Evolutionary conservation across 257 asterid species (phyloP).

Genomic region (Nicotiana attenuata): DNA sequence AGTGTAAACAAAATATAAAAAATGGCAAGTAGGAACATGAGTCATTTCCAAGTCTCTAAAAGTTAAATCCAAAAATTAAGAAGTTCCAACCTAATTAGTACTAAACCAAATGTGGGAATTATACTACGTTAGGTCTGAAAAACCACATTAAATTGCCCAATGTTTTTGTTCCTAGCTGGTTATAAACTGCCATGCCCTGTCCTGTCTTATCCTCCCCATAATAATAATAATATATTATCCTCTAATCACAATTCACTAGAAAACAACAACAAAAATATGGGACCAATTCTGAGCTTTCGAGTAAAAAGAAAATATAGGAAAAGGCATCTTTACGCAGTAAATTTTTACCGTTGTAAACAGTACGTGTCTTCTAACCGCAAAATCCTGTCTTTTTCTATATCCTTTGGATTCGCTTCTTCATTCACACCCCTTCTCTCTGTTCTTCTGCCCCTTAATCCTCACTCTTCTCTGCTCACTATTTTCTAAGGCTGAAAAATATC

Average conservation of each 20-base stretch:
- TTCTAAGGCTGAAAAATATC: not conserved
- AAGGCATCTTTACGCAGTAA: not conserved
- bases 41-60: no score
- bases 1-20: no score
- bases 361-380: slow-evolving; percentile 27
- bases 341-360: slow-evolving; percentile 53
- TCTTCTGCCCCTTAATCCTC: slow-evolving; percentile 2
- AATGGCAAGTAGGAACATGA: no score
- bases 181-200: not conserved
- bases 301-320: not conserved
- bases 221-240: not conserved
- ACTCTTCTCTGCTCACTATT: not conserved
- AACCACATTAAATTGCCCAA: not conserved
- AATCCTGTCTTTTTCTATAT: slow-evolving; percentile 43
- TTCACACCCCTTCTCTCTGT: slow-evolving; percentile 17
- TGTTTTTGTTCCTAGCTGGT: not conserved
- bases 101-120: not conserved
- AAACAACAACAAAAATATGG: not conserved
- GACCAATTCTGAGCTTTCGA: not conserved
- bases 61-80: no score
- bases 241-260: not conserved
- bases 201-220: not conserved
- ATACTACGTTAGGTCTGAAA: not conserved
- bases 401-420: slow-evolving; percentile 52
- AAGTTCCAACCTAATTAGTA: no score